These are phyloP conservation scores for Quercus lobata DNA, from an alignment of 331 rosid species.

Conservation along the genomic window DNA sequence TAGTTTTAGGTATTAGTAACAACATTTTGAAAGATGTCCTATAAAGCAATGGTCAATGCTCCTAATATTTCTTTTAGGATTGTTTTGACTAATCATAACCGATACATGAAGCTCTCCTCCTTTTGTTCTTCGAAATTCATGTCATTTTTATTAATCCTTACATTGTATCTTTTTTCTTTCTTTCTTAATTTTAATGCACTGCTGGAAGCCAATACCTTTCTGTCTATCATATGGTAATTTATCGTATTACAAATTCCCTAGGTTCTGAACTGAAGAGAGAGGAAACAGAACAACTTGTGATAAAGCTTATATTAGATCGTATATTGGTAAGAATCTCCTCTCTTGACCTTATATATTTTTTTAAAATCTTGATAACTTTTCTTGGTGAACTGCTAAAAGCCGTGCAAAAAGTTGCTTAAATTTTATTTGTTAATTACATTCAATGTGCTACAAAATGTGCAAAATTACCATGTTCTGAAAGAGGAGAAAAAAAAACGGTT, in stretches of 20 bases:
- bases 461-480: background rate
- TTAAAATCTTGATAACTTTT: background rate
- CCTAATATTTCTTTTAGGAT: background rate
- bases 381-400: background rate
- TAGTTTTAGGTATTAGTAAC: no score
- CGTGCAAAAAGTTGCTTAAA: background rate
- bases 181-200: slow-evolving; percentile 4
- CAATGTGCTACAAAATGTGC: background rate
- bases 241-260: slow-evolving; percentile 31
- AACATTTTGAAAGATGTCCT: no score
- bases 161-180: slow-evolving; percentile 1
- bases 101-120: background rate
- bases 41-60: no score
- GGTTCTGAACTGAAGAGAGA: slow-evolving; percentile 76
- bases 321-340: slow-evolving; percentile 50
- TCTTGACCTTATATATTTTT: slow-evolving; percentile 11
- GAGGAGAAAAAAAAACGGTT: background rate
- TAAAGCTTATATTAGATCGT: slow-evolving; percentile 68
- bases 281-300: slow-evolving; percentile 78
- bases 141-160: background rate
- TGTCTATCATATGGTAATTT: slow-evolving; percentile 8
- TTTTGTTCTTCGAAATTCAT: background rate
- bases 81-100: background rate
- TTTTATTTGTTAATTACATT: background rate
- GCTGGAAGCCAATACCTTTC: slow-evolving; percentile 11